These are phyloP conservation scores for Endogone sp. DNA, from an alignment of 192 early-diverging fungal genomes.

Conservation along the genomic window DNA sequence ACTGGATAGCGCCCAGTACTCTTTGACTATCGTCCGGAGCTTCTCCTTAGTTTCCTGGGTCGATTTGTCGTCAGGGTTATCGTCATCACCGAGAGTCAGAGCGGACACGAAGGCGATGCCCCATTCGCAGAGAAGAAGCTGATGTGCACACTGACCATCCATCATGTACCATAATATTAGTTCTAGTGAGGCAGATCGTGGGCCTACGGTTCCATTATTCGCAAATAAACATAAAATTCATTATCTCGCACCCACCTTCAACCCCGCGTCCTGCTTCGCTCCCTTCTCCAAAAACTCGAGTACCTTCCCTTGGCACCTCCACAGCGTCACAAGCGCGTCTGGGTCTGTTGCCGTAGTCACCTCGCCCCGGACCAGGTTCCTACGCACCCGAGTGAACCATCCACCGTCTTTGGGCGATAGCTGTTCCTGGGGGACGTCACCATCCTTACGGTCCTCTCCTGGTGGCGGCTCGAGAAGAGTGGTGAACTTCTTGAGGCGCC, in stretches of 20 bases:
- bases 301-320: constrained; percentile 14
- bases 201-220: too few relatives aligned
- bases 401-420: constrained; percentile 4
- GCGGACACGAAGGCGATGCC: constrained; percentile 20
- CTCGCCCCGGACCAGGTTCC: constrained; percentile 4
- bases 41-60: constrained; percentile 7
- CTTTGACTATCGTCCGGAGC: constrained; percentile 9
- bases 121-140: constrained; percentile 33
- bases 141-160: constrained; percentile 11
- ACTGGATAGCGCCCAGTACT: constrained; percentile 25
- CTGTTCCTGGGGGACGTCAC: background rate
- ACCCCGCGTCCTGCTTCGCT: constrained; percentile 14
- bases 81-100: background rate
- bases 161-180: too few relatives aligned
- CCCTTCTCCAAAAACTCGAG: constrained; percentile 15
- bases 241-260: constrained; percentile 8
- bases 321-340: constrained; percentile 5
- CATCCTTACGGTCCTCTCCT: constrained; percentile 4
- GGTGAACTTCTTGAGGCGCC: constrained; percentile 43
- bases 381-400: constrained; percentile 14
- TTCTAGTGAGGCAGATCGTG: too few relatives aligned
- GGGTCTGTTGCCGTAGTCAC: constrained; percentile 1
- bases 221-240: too few relatives aligned
- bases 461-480: background rate
- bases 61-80: background rate